Conservation (phyloP, 257 asterid genomes). For the Henckelia pumila region DNA sequence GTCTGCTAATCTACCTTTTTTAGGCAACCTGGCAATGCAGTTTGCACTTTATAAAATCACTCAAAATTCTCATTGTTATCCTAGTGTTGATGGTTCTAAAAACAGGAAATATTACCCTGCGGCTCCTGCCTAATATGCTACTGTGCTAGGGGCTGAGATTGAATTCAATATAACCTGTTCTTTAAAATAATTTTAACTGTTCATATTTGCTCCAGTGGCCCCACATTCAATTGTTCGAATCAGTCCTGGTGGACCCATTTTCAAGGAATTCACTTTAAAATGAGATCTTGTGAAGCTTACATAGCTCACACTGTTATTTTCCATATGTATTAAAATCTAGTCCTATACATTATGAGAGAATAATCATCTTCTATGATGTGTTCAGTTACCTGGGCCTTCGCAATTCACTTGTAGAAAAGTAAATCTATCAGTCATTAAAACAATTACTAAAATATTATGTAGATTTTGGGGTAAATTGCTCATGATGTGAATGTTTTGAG, state of each 20-base stretch:
- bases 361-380: neutral
- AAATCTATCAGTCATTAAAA: slow-evolving; percentile 2
- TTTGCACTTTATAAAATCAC: slow-evolving; percentile 10
- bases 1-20: neutral
- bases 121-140: neutral
- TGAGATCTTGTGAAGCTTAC: neutral
- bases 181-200: neutral
- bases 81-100: neutral
- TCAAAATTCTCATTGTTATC: neutral
- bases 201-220: neutral
- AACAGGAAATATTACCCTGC: neutral
- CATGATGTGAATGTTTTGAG: neutral
- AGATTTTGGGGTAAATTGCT: neutral
- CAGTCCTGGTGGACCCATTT: neutral
- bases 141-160: neutral
- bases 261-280: too few species aligned
- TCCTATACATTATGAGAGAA: neutral
- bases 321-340: neutral
- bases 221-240: neutral
- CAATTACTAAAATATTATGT: neutral
- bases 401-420: slow-evolving; percentile 18
- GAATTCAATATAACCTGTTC: neutral
- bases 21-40: neutral
- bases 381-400: slow-evolving; percentile 1
- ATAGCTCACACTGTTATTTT: neutral